These are phyloP conservation scores for Paralagenidium karlingii DNA, from an alignment of 352 stramenopile genomes.

Conservation along the genomic window DNA sequence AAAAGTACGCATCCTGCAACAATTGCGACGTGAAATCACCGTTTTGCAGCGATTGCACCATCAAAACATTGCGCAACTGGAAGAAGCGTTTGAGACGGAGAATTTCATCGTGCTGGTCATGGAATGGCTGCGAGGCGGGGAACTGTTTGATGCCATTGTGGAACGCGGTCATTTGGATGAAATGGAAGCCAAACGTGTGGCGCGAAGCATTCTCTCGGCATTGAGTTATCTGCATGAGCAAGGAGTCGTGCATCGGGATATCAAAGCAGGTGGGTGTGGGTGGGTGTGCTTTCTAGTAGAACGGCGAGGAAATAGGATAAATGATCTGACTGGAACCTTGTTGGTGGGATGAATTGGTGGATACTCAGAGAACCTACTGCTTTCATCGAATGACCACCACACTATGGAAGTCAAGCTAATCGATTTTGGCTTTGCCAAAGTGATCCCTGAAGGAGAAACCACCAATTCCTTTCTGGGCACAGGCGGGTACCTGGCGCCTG, in stretches of 20 bases:
- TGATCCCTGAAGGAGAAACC: too few species aligned
- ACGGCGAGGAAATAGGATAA: too few species aligned
- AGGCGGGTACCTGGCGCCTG: slow-evolving; percentile 73
- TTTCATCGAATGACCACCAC: slow-evolving; percentile 14
- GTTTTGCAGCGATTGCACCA: slow-evolving; percentile 49
- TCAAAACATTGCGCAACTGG: slow-evolving; percentile 52
- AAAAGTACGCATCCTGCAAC: slow-evolving; percentile 33
- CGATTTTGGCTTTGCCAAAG: slow-evolving; percentile 72
- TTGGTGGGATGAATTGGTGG: too few species aligned
- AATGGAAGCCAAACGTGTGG: slow-evolving; percentile 32
- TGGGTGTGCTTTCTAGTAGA: too few species aligned
- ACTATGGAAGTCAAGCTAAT: slow-evolving; percentile 29
- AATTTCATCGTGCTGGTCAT: slow-evolving; percentile 54
- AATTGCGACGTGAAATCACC: slow-evolving; percentile 52
- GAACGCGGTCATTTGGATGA: slow-evolving; percentile 46
- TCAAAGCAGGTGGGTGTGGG: too few species aligned
- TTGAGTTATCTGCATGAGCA: slow-evolving; percentile 64
- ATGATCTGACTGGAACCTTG: too few species aligned
- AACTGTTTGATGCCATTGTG: slow-evolving; percentile 76
- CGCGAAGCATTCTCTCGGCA: slow-evolving; percentile 40
- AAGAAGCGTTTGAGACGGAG: slow-evolving; percentile 55
- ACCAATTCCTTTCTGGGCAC: slow-evolving; percentile 58
- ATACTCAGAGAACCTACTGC: slow-evolving; percentile 66
- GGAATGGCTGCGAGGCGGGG: slow-evolving; percentile 61
- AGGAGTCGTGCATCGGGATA: slow-evolving; percentile 53